Base-by-base conservation (phyloP, 2,329 filamentous ascomycete genomes). In the Basipetospora chlamydospora region DNA sequence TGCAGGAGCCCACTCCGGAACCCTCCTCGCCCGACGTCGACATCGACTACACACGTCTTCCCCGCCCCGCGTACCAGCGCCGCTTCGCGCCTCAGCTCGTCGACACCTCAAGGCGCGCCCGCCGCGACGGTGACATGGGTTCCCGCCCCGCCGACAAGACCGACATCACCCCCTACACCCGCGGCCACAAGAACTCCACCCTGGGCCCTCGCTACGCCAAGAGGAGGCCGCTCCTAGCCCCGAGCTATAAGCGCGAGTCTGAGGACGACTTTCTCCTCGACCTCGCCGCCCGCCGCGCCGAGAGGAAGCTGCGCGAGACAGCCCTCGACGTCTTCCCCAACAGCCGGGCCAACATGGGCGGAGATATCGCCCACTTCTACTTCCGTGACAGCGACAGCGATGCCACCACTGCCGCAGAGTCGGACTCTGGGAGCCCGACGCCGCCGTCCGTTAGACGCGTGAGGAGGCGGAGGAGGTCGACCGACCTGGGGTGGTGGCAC, bases 261-360 rank as follows among this genome's bases (percentile, higher is more conserved):
- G 79, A 81, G 43, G 82, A 90, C 49, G 81, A 83, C 43, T 87
- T 87, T 54, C 60, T 94, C 38, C 69, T 93, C 40, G 76, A 81
- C 39, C 63, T 93, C 39, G 83, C 86, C 29, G 82, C 82, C 35
- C 79, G 77, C 49, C 79, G 85, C 49, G 82, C 81, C 7, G 78
- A 90, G 53, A 75, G 77, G 49, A 80, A 88, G 53, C 64, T 95
- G 43, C 75, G 80, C 43, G 83, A 93, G 47, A 67, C 74, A 49
- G 81, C 79, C 33, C 66, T 86, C 51, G 77, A 77, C 26, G 82
- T 80, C 2, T 87, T 85, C 49, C 80, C 80, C 48, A 78, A 78
- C 49, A 81, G 79, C 49, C 70, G 72, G 9, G 67, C 78, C 28
- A 70, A 73, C 42, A 74, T 6, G 22, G 22, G 80, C 47, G 77